Evolutionary conservation across 805 yeast genomes (phyloP).

Genomic region (Candida insectorum): DNA sequence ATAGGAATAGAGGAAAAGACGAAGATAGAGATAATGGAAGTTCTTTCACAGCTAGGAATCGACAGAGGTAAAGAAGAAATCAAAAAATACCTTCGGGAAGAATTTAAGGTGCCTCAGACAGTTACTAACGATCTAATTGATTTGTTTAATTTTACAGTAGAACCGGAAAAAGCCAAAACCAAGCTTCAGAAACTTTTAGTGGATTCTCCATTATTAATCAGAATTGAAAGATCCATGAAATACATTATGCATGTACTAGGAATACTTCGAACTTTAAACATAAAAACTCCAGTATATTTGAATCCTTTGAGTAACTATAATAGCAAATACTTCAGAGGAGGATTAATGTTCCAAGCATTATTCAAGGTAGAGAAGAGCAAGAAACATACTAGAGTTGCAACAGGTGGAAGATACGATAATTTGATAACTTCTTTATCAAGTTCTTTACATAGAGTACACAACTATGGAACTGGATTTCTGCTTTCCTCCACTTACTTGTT

Average conservation of each 20-base stretch:
- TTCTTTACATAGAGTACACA: constrained; percentile 24
- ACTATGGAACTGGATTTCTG: constrained; percentile 79
- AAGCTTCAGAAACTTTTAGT: constrained; percentile 68
- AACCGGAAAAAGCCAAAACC: constrained; percentile 60
- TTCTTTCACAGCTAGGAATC: constrained; percentile 74
- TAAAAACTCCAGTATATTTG: constrained; percentile 54
- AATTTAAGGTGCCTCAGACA: constrained; percentile 75
- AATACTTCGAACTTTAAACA: constrained; percentile 56
- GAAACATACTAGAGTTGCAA: constrained; percentile 57
- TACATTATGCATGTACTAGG: constrained; percentile 60
- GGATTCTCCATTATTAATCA: constrained; percentile 61
- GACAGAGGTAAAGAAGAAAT: constrained; percentile 63
- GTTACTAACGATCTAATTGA: constrained; percentile 75
- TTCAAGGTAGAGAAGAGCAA: constrained; percentile 54
- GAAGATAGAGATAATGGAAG: constrained; percentile 60
- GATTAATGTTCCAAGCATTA: constrained; percentile 86
- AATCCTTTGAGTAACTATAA: constrained; percentile 86
- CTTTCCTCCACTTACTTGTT: constrained; percentile 52
- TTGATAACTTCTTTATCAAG: constrained; percentile 67
- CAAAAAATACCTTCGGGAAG: constrained; percentile 38
- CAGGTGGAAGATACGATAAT: constrained; percentile 91
- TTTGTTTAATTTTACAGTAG: constrained; percentile 69
- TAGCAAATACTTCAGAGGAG: constrained; percentile 71
- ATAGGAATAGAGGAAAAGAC: constrained; percentile 65
- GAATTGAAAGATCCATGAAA: constrained; percentile 59